Evolutionary conservation across 208 protist genomes (phyloP), one percentile per base, ranked within the genome.

Genomic region (Acanthamoeba divionensis): DNA sequence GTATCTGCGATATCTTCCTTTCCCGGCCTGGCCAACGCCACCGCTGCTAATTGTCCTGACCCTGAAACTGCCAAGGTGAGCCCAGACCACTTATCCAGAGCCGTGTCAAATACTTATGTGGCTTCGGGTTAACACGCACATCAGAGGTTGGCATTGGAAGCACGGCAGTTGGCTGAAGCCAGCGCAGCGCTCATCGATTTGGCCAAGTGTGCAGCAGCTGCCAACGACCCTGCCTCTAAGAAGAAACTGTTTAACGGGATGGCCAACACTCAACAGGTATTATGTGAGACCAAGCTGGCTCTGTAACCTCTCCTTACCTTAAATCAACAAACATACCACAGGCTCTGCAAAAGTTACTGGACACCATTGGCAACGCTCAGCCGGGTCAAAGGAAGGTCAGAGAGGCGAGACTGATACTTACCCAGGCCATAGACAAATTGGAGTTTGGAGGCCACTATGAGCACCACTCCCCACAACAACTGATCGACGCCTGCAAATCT

Each of bases 371-470:
- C 55, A 31, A 24, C 55, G 55, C 55, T 1, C 55, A 85, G 48
- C 75, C 75, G 15, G 79, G 79, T 6, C 79, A 88, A 24, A 36
- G 52, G 55, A 45, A 88, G 55, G 47, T 88, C 79, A 26, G 18
- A n/a, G 79, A 88, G 12, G 55, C 50, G 0, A 54, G 55, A 47
- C 52, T 41, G 26, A 47, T 38, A 26, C 50, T 88, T 36, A 21
- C 24, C 12, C 54, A 69, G 4, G 79, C 55, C 38, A 54, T n/a
- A 6, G 55, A 18, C 36, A 88, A 88, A 62, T 44, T 88, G 12
- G 79, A 88, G 41, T 69, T 65, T 38, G 79, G 79, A 36, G 79
- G 24, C 55, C 13, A n/a, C 36, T 71, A 69, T 62, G 79, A 88
- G 6, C 4, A 47, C 44, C 79, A 54, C 44, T 24, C 24, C 31